A percentile compares a stretch with the other conserved stretches of the same genome.
phyloP scores from a whole-genome alignment of 2,329 filamentous ascomycete species.

The Aureobasidium sp. region DNA sequence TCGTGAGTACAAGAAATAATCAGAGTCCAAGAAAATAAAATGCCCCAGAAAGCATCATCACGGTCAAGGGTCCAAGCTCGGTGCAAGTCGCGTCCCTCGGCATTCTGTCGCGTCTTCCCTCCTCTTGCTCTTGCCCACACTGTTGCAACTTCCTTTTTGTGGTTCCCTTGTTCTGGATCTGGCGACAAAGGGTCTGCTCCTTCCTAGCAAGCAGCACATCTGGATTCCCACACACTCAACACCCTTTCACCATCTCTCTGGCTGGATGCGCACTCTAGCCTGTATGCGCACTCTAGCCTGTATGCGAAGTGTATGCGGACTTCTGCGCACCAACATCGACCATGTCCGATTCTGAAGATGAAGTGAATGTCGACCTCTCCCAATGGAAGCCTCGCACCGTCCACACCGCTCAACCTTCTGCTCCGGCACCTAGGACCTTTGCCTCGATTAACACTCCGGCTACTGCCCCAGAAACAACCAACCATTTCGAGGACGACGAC shows the following conservation, averaged over 20 bases:
- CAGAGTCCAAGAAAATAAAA: not conserved
- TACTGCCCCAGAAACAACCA: not conserved
- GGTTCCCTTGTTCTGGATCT: not conserved
- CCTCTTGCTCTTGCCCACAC: not conserved
- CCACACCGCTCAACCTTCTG: not conserved
- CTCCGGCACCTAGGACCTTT: not conserved
- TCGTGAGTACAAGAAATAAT: not conserved
- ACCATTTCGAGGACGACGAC: not conserved
- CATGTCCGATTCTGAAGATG: slow-evolving; percentile 24
- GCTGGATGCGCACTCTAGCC: not conserved
- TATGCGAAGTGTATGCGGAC: not conserved
- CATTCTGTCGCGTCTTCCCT: not conserved
- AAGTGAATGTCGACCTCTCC: slow-evolving; percentile 23
- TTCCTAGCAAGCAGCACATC: not conserved
- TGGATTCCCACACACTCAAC: not conserved
- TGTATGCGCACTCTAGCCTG: not conserved
- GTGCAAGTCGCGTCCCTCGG: slow-evolving; percentile 1
- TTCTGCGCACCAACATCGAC: not conserved
- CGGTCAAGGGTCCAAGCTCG: slow-evolving; percentile 4
- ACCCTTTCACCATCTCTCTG: too few species aligned
- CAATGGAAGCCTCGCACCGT: slow-evolving; percentile 22
- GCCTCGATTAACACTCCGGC: slow-evolving; percentile 5
- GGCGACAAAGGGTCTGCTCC: not conserved
- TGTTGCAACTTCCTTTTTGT: not conserved
- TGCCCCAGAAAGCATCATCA: not conserved